These are phyloP conservation scores for Filosporella fistucella DNA, from an alignment of 495 filamentous ascomycete species.

Conservation along the genomic window DNA sequence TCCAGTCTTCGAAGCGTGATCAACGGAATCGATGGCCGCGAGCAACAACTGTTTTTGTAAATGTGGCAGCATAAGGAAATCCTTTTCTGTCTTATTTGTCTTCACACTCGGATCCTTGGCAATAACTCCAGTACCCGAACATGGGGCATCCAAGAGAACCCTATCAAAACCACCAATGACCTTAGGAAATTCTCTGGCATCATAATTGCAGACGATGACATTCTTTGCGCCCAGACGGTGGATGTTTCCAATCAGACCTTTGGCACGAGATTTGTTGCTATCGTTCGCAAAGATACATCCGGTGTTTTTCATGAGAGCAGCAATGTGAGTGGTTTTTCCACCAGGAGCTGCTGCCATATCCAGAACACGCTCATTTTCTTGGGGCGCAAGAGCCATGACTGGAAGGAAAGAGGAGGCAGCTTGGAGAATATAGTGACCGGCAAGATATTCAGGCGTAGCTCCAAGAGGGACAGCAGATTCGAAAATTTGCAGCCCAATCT, in stretches of 20 bases:
- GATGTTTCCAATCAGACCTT: conserved; percentile 97
- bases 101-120: conserved; percentile 93
- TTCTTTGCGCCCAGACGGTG: conserved; percentile 93
- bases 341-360: conserved; percentile 98
- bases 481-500: conserved; percentile 94
- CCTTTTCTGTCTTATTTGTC: conserved; percentile 92
- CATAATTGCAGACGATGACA: conserved; percentile 90
- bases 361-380: conserved; percentile 85
- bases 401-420: conserved; percentile 96
- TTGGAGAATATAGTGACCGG: conserved; percentile 96
- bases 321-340: conserved; percentile 95
- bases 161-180: conserved; percentile 94
- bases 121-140: conserved; percentile 85
- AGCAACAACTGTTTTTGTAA: conserved; percentile 91
- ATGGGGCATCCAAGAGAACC: conserved; percentile 75
- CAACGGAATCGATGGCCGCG: conserved; percentile 89
- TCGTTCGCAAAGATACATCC: conserved; percentile 96
- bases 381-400: conserved; percentile 93
- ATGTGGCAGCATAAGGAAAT: conserved; percentile 89
- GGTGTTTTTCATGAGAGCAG: conserved; percentile 97
- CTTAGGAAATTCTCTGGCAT: conserved; percentile 86
- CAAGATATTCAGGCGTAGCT: conserved; percentile 95
- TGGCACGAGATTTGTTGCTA: conserved; percentile 85
- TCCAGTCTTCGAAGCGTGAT: conserved; percentile 79
- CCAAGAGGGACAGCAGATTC: conserved; percentile 92